Percentiles rank a stretch among this genome's conserved stretches.
Evolutionary conservation across 768 basidiomycete species (phyloP).

Genomic region (Boletus coccyginus): DNA sequence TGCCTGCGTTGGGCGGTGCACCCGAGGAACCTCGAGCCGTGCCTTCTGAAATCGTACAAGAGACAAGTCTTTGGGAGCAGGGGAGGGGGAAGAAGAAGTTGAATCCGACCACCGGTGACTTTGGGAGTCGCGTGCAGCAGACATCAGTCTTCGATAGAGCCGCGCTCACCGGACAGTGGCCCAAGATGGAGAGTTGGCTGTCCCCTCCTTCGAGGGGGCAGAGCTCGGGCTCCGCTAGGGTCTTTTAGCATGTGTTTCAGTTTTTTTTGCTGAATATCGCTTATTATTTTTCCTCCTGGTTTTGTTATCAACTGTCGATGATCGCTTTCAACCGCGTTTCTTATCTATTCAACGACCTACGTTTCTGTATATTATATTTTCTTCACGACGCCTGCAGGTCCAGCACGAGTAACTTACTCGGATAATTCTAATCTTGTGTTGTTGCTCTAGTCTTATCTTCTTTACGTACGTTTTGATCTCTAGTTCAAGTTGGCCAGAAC

Average conservation of each 20-base stretch:
- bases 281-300: constrained; percentile 1
- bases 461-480: constrained; percentile 7
- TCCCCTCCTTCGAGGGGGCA: constrained; percentile 29
- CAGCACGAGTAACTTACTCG: constrained; percentile 33
- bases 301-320: neutral
- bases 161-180: constrained; percentile 29
- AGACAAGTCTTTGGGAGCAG: constrained; percentile 21
- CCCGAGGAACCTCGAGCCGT: neutral
- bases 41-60: constrained; percentile 5
- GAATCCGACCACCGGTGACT: constrained; percentile 13
- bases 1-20: constrained; percentile 9
- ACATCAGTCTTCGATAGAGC: constrained; percentile 27
- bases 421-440: constrained; percentile 29
- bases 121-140: constrained; percentile 24
- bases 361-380: constrained; percentile 26
- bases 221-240: constrained; percentile 29
- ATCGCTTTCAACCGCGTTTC: constrained; percentile 7
- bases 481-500: neutral
- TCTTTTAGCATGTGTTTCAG: constrained; percentile 23
- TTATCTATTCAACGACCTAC: constrained; percentile 9
- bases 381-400: constrained; percentile 24
- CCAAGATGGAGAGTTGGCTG: constrained; percentile 36
- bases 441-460: constrained; percentile 6
- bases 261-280: neutral
- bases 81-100: constrained; percentile 23